Evolutionary conservation across 192 early-diverging fungal species (phyloP).

Genomic region (Backusella morwellensis): DNA sequence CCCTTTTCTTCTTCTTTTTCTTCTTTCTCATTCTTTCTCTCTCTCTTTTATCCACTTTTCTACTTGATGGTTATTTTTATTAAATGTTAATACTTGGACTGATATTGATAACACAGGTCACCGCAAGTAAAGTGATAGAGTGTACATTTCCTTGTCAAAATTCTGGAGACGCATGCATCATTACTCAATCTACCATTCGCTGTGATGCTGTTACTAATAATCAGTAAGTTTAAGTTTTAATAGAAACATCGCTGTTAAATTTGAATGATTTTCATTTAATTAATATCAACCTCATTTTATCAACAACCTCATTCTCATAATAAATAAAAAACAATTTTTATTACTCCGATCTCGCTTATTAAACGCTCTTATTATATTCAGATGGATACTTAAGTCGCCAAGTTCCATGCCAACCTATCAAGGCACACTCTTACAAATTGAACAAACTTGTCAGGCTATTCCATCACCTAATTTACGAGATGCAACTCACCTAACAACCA

Average conservation of each 20-base stretch:
- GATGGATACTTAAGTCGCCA: neutral
- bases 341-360: neutral
- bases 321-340: neutral
- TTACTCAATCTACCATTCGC: neutral
- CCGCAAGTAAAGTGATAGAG: constrained; percentile 1
- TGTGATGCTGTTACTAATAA: neutral
- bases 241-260: neutral
- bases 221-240: neutral
- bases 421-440: neutral
- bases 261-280: neutral
- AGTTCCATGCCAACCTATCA: neutral
- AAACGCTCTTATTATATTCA: neutral
- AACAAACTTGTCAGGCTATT: neutral
- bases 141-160: constrained; percentile 4
- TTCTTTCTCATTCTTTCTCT: neutral
- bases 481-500: neutral
- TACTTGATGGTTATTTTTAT: neutral
- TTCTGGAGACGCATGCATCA: neutral
- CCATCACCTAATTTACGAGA: neutral
- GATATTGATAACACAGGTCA: neutral
- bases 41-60: neutral
- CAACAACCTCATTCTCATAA: neutral
- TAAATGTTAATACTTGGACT: constrained; percentile 3
- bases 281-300: neutral
- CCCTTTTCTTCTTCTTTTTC: neutral